These are phyloP conservation scores for Aegilops umbellulata DNA, from an alignment of 176 grass and related monocot species.

Conservation along the genomic window DNA sequence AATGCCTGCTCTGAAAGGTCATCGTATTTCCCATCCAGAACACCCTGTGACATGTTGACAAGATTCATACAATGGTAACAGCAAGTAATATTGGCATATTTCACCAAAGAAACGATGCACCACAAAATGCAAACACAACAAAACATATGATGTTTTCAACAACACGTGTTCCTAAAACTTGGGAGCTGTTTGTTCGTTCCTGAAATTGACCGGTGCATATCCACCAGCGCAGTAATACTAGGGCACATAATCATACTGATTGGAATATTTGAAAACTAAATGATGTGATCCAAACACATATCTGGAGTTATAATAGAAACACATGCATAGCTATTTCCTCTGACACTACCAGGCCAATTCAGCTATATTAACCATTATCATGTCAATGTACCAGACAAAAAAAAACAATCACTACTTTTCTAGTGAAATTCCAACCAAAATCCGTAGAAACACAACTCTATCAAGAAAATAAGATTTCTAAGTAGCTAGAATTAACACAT, in stretches of 20 bases:
- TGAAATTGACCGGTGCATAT: neutral
- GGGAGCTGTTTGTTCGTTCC: neutral
- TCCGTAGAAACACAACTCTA: neutral
- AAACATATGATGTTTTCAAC: neutral
- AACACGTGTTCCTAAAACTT: neutral
- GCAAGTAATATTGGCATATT: neutral
- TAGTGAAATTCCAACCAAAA: neutral
- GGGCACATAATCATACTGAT: neutral
- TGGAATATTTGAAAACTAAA: neutral
- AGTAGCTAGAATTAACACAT: neutral
- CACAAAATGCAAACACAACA: neutral
- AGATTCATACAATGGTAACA: neutral
- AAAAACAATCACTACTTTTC: neutral
- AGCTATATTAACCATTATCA: neutral
- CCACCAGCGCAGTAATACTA: neutral
- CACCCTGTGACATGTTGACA: conserved; percentile 49
- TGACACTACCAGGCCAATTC: neutral
- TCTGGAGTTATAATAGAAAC: neutral
- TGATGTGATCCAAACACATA: neutral
- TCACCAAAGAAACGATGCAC: neutral
- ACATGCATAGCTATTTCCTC: neutral
- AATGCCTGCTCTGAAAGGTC: conserved; percentile 89
- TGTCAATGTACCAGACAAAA: neutral
- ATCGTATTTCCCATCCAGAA: conserved; percentile 88
- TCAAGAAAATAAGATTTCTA: neutral